Evolutionary conservation across 164 flowering plant genomes (phyloP), one percentile per base, ranked within the genome.

Genomic region (Liquidambar formosana): DNA sequence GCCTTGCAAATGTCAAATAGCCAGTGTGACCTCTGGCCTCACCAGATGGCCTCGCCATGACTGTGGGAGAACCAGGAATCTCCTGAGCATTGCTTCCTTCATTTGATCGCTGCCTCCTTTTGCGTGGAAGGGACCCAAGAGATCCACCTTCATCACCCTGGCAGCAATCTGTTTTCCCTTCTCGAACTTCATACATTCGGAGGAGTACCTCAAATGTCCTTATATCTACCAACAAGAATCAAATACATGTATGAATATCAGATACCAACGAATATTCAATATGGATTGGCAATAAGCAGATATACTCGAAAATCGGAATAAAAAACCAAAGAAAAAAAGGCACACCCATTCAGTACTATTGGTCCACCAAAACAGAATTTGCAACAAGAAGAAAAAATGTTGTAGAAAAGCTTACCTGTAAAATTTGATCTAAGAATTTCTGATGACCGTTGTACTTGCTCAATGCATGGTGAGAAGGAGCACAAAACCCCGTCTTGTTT

Each of bases 401-500:
- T 62, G 57, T 11, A 63, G 19, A 14, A 68, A 19, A 47, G 15
- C 63, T 60, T 76, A 91, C 97, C 97, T n/a, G 97, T 91, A 70
- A 93, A 95, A 66, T 78, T 60, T 43, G 83, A 71, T 72, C 73
- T 80, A 23, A 95, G 86, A 64, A 89, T 74, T 79, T 93, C 99
- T 45, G 86, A 89, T 9, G 97, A 79, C n/a, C 89, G 88, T 63
- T 95, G 97, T 19, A 93, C 99, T 85, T 95, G 97, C 72, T 95
- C 99, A 70, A 95, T 95, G 77, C 99, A 95, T 10, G 99, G 99
- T 22, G 99, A 95, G 77, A 93, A 95, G 15, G 97, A 93, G 80
- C 99, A 93, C 62, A 95, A 56, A 21, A 86, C 66, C 33, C 90
- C 99, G 79, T 95, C 99, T 73, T 71, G 88, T 79, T 89, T 93